Evolutionary conservation across 345 rosid genomes (phyloP).

Genomic region (Rhodamnia rubescens): DNA sequence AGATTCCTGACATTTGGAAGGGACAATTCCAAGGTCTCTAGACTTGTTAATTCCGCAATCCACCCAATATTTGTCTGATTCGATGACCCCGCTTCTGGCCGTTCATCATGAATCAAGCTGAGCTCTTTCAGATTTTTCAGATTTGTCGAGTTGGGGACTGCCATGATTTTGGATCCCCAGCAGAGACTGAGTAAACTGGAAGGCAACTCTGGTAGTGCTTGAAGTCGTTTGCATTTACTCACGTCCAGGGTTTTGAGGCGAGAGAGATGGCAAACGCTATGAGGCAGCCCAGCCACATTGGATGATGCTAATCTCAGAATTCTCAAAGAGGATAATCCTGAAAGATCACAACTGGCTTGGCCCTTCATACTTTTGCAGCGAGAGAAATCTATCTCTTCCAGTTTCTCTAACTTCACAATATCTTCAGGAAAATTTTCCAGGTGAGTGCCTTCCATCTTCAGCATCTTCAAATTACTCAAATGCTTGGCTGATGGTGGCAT

Average conservation of each 20-base stretch:
- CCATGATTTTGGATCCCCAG: not conserved
- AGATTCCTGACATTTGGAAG: not conserved
- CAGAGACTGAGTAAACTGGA: not conserved
- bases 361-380: not conserved
- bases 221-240: not conserved
- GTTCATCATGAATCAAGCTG: not conserved
- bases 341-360: not conserved
- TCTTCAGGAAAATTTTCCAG: not conserved
- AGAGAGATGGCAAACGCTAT: not conserved
- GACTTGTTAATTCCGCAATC: not conserved
- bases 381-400: not conserved
- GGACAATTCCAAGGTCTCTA: not conserved
- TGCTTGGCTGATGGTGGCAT: not conserved
- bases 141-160: not conserved
- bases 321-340: not conserved
- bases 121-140: not conserved
- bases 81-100: not conserved
- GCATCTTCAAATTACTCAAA: not conserved
- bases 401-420: not conserved
- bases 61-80: not conserved
- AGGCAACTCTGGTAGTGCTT: not conserved
- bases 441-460: not conserved
- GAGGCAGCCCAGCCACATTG: not conserved
- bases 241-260: not conserved
- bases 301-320: not conserved